Percentiles rank a stretch among this genome's conserved stretches.
Conservation (phyloP, 192 early-diverging fungal genomes). For the Phycomyces nitens region DNA sequence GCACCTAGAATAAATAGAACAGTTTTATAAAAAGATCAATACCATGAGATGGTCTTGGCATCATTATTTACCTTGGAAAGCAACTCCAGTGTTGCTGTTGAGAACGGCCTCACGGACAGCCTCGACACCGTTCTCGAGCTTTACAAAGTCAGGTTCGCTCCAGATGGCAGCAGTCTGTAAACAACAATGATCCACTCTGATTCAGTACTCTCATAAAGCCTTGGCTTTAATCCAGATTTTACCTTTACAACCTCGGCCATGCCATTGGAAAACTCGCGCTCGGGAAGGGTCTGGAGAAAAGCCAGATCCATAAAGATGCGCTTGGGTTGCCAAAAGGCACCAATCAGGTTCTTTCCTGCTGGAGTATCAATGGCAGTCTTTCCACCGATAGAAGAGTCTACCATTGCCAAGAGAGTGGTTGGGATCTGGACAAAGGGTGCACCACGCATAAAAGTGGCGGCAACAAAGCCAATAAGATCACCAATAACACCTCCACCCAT, state of each 20-base stretch:
- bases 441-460: conserved; percentile 97
- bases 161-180: conserved; percentile 89
- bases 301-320: conserved; percentile 89
- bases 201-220: conserved; percentile 62
- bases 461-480: conserved; percentile 94
- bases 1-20: conserved; percentile 39
- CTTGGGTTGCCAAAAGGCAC: conserved; percentile 94
- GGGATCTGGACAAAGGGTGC: conserved; percentile 93
- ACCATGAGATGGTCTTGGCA: too few species aligned
- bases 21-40: too few species aligned
- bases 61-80: conserved; percentile 51
- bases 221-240: too few species aligned
- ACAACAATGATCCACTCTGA: conserved; percentile 53
- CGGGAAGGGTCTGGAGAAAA: conserved; percentile 81
- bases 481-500: conserved; percentile 97
- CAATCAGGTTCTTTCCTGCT: conserved; percentile 91
- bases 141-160: conserved; percentile 80
- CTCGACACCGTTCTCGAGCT: conserved; percentile 83
- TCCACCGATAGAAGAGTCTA: conserved; percentile 95
- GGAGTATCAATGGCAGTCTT: conserved; percentile 97
- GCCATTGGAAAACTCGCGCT: conserved; percentile 91
- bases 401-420: conserved; percentile 94
- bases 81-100: conserved; percentile 34
- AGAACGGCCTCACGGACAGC: conserved; percentile 75
- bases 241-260: conserved; percentile 96